Percentiles rank a stretch among this genome's conserved stretches.
Evolutionary conservation across 139 green algal species (phyloP).

Genomic region (Chlorella sp.): DNA sequence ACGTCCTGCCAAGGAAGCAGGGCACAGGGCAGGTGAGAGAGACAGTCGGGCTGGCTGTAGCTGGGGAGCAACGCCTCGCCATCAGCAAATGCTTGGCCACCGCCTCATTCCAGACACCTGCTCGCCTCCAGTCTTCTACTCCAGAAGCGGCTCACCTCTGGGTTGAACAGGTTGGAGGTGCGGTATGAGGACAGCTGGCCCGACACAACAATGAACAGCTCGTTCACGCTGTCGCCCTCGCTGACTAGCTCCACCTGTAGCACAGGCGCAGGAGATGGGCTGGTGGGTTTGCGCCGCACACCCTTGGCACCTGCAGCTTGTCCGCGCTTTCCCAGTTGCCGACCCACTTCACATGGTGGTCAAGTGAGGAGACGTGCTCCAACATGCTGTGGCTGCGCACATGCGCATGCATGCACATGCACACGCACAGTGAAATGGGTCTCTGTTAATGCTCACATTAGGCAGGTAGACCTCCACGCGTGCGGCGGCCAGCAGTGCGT

Average conservation of each 20-base stretch:
- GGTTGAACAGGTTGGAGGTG: slow-evolving; percentile 2
- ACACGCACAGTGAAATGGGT: not conserved
- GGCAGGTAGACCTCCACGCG: slow-evolving; percentile 71
- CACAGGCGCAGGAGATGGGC: not conserved
- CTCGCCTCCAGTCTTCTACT: not conserved
- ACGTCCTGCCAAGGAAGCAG: slow-evolving; percentile 35
- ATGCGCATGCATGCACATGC: no score
- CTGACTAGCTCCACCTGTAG: slow-evolving; percentile 57
- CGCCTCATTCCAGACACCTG: no score
- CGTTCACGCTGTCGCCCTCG: slow-evolving; percentile 58
- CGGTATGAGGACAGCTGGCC: slow-evolving; percentile 33
- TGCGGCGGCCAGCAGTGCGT: slow-evolving; percentile 60
- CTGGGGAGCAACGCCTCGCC: no score
- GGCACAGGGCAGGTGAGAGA: not conserved
- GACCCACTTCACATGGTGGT: no score
- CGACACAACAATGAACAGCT: slow-evolving; percentile 59
- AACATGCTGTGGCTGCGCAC: no score
- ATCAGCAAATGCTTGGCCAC: no score
- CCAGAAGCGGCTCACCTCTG: not conserved
- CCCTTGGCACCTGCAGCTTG: no score
- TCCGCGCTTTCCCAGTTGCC: no score
- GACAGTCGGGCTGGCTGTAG: not conserved
- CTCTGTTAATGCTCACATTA: not conserved
- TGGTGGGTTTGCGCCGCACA: no score
- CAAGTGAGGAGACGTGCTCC: no score